Base-by-base conservation (phyloP, 768 basidiomycete species). In the Auriscalpium vulgare region DNA sequence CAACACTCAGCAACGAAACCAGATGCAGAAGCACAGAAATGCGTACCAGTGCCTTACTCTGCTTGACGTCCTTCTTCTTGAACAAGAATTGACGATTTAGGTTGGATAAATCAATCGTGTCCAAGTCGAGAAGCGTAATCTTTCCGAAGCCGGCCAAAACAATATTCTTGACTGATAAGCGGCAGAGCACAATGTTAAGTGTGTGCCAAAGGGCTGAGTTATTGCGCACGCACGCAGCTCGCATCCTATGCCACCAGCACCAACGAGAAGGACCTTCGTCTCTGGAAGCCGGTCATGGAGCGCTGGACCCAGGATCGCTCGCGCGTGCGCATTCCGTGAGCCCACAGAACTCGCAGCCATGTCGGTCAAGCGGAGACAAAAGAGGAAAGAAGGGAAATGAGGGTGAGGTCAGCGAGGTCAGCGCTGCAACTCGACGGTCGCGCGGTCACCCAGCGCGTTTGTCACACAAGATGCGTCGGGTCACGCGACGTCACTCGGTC, bases 31-130 rank as follows among this genome's bases (percentile, higher is more conserved):
- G 11, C 17, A 40, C 29, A 49, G 44, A 8, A 38, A 4, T n/a
- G 59, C 83, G 45, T 57, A 92, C 94, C 72, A 95, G 66, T 2
- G 95, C 90, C 74, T 99, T 99, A 64, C 94, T 88, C 66, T 97
- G 90, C 67, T 97, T 97, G 54, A 99, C 88, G 65, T 98, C 94
- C 66, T 95, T 95, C 73, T 97, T 98, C 59, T 82, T 81, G 74
- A 99, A 99, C 43, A 99, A 75, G 69, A 98, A 99, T 65, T 98
- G 95, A 19, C 95, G 82, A 66, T 99, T 99, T 52, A 98, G 76
- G 68, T 99, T 99, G 50, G 93, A 95, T 45, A 99, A 78, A 77
- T 99, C 95, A 69, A 99, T 99, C 17, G 95, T 99, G 72, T 99
- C 95, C 60, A 99, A 78, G 72, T 99, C 95, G 56, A 99, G 78